These are phyloP conservation scores for Penicillium sp. DNA, from an alignment of 2,329 filamentous ascomycete genomes.

Conservation along the genomic window DNA sequence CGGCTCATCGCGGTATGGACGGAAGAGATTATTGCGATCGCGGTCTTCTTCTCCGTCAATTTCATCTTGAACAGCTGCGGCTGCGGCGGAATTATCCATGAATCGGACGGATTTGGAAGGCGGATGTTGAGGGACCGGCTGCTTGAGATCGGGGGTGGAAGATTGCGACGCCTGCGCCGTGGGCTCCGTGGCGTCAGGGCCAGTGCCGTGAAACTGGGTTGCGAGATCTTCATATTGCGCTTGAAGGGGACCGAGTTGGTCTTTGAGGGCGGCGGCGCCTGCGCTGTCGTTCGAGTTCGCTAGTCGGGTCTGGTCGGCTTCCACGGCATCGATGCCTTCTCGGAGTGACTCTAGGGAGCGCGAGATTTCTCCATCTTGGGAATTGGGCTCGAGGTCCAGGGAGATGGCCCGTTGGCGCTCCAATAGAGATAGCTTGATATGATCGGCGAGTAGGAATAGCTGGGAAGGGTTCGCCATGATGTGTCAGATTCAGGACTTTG, in stretches of 20 bases:
- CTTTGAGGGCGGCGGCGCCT: constrained; percentile 55
- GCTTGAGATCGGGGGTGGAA: constrained; percentile 44
- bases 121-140: constrained; percentile 46
- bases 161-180: constrained; percentile 50
- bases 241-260: constrained; percentile 68
- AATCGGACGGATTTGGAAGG: constrained; percentile 80
- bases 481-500: constrained; percentile 9
- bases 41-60: constrained; percentile 52
- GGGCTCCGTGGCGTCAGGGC: constrained; percentile 57
- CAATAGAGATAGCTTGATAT: constrained; percentile 92
- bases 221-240: constrained; percentile 75
- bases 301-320: constrained; percentile 64
- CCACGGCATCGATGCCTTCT: constrained; percentile 72
- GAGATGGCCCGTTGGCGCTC: constrained; percentile 85
- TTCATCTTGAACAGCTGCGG: constrained; percentile 31
- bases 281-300: constrained; percentile 55
- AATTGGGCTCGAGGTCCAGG: constrained; percentile 74
- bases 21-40: constrained; percentile 61
- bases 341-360: constrained; percentile 84
- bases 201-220: constrained; percentile 74
- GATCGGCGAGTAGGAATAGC: constrained; percentile 89
- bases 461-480: constrained; percentile 63
- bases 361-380: constrained; percentile 85
- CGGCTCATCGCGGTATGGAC: constrained; percentile 61
- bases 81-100: constrained; percentile 61